Evolutionary conservation across 495 filamentous ascomycete genomes (phyloP), one percentile per base, ranked within the genome.

Genomic region (Darksidea phi): DNA sequence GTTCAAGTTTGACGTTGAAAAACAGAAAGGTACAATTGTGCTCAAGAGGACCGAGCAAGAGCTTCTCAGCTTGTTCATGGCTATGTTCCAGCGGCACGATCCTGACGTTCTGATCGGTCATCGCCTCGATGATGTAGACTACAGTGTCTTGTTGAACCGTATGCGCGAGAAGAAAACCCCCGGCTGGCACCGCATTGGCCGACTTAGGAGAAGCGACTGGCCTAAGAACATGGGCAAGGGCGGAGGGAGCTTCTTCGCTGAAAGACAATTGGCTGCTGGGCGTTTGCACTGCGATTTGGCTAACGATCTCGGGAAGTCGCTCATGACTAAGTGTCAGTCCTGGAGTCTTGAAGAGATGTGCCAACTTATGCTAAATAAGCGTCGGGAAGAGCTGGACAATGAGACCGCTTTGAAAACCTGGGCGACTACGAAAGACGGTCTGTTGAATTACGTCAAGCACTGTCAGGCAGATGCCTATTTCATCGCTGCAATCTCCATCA

Each of bases 281-380:
- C 86, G 94, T 61, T 78, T 98, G 51, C 80, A 97, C 49, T 97
- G 95, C 71, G 94, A 98, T 80, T 79, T 97, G 55, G 91, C 86
- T 38, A 98, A 98, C 69, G 94, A 98, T 61, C 89, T 95, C 71
- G 94, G 94, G 73, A 97, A 96, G 81, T 97, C 92, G 23, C 83
- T 93, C 48, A 97, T 96, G 91, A 88, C 83, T 61, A 95, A 95
- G 77, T 98, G 94, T 71, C 91, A 96, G 71, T 94, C 91, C 4
- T 98, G 95, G 95, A 96, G 86, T 75, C 79, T 98, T 72, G 94
- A 90, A 0, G 94, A 98, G 74, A 98, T 98, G 89, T 95, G 90
- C 73, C 88, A 85, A 47, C 80, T 97, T 23, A 92, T 96, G 61
- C 85, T 98, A 7, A 84, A 83, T 46, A 83, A 82, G 67, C 76